phyloP scores from a whole-genome alignment of 306 rosid genomes.

The Rosa rugosa region DNA sequence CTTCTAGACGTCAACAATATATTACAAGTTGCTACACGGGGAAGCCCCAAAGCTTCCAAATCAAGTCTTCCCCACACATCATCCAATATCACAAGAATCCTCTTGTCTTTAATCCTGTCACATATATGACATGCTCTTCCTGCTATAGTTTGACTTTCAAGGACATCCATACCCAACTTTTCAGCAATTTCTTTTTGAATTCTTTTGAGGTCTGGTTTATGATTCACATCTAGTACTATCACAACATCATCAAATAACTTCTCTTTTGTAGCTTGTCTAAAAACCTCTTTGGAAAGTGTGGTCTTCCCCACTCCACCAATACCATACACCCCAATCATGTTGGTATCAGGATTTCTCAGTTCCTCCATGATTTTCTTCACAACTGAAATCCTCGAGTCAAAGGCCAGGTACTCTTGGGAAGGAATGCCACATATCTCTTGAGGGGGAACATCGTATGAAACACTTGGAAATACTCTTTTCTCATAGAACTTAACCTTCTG shows the following conservation, averaged over 20 bases:
- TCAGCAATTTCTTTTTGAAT: constrained; percentile 24
- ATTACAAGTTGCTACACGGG: constrained; percentile 5
- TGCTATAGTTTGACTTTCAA: background rate
- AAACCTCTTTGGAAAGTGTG: constrained; percentile 16
- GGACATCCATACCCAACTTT: constrained; percentile 15
- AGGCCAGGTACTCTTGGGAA: constrained; percentile 10
- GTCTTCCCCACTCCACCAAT: constrained; percentile 34
- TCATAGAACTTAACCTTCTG: background rate
- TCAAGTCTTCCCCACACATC: constrained; percentile 21
- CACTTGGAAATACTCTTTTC: background rate
- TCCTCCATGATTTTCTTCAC: constrained; percentile 20
- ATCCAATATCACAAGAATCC: constrained; percentile 15
- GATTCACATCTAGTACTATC: constrained; percentile 8
- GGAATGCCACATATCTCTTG: background rate
- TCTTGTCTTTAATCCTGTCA: constrained; percentile 17
- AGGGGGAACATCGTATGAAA: background rate
- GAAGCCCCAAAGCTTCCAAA: constrained; percentile 18
- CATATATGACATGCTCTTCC: constrained; percentile 1
- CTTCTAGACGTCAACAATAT: constrained; percentile 24
- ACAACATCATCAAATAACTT: constrained; percentile 23
- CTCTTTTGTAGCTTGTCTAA: background rate
- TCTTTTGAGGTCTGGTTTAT: constrained; percentile 8
- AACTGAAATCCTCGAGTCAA: constrained; percentile 22
- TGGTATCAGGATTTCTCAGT: constrained; percentile 7
- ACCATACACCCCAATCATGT: constrained; percentile 24